These are phyloP conservation scores for Penicillium paxilli DNA, from an alignment of 495 filamentous ascomycete species.

Conservation along the genomic window DNA sequence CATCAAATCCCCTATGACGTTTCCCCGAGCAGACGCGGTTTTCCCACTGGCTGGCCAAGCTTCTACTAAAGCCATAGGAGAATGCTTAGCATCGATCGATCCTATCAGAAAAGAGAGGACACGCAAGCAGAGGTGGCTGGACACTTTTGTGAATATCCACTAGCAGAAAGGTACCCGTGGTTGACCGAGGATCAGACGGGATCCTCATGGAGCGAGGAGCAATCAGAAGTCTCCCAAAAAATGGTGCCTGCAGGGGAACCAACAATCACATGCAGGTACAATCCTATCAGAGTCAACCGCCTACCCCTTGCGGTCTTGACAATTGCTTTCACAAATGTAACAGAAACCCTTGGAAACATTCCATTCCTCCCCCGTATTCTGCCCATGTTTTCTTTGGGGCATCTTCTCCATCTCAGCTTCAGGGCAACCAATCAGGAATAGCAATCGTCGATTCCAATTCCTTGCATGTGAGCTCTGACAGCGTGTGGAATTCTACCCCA, in stretches of 20 bases:
- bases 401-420: neutral
- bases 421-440: neutral
- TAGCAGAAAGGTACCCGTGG: constrained; percentile 14
- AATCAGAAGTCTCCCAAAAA: neutral
- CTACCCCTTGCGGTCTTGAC: constrained; percentile 5
- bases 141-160: neutral
- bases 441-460: neutral
- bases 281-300: neutral
- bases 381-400: neutral
- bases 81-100: constrained; percentile 26
- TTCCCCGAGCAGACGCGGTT: neutral
- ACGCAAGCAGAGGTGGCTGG: constrained; percentile 30
- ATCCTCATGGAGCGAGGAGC: neutral
- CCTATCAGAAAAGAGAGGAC: constrained; percentile 20
- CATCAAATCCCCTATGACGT: constrained; percentile 26
- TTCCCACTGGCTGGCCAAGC: constrained; percentile 15
- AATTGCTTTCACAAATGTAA: constrained; percentile 14
- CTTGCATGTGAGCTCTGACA: neutral
- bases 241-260: neutral
- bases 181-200: neutral
- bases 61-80: constrained; percentile 7
- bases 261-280: constrained; percentile 15
- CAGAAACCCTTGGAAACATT: constrained; percentile 12
- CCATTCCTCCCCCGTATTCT: constrained; percentile 16
- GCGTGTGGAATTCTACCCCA: neutral